Base-by-base conservation (phyloP, 306 rosid genomes). In the Biancaea sappan region DNA sequence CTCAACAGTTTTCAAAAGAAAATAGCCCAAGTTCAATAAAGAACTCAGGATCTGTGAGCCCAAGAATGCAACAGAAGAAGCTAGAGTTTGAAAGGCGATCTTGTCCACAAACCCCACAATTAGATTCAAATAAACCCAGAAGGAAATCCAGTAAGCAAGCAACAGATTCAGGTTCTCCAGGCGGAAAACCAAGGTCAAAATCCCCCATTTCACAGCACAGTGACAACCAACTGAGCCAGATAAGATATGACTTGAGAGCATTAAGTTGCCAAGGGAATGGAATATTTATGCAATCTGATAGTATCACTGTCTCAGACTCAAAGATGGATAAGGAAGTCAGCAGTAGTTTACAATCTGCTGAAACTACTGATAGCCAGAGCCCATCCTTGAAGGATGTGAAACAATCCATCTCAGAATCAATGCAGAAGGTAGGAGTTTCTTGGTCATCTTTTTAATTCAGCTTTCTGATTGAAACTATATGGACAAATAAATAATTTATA, bases 11-110 rank as follows among this genome's bases (percentile, higher is more conserved):
- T 40, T 74, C 69, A n/a, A 83, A 64, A 59, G 94, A 88, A 72
- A 84, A 72, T 63, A 41, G 57, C 63, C 60, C 67, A 56, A 80
- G 75, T 72, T 79, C 89, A 54, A 82, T 51, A 25, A 94, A 85
- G 84, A 83, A 79, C 79, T 74, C 91, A 3, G 88, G 90, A 62
- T 82, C 96, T 18, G 83, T 85, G 71, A 93, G 98, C 80, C 98
- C 97, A 12, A 91, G 91, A 82, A 78, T 88, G 78, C 97, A 81
- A 68, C 91, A 77, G 85, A 89, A 86, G 89, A 94, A 85, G 84
- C 77, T 74, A 67, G 94, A 91, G 76, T 75, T 81, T 77, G 97
- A 86, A 79, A 94, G 80, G 79, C 85, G 86, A 62, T 86, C 94
- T 62, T 87, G 85, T 66, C 88, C 90, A 2, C 92, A 92, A 60